Evolutionary conservation across 2,329 filamentous ascomycete genomes (phyloP).

Genomic region (Fusarium sp.): DNA sequence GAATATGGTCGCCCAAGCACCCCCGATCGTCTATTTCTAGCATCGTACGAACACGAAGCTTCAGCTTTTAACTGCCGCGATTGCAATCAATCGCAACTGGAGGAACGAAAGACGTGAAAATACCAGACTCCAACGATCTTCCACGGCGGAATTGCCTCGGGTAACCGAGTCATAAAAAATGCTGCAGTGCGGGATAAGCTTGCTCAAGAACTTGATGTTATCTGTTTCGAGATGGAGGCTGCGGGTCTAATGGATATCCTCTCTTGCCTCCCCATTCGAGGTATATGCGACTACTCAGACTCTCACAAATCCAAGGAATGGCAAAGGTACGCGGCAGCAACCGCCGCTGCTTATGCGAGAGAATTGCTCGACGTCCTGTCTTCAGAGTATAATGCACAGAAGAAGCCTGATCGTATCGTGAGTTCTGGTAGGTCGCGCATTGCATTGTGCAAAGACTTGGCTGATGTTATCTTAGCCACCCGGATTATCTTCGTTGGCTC

Average conservation of each 20-base stretch:
- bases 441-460: no score
- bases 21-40: constrained; percentile 24
- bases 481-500: constrained; percentile 24
- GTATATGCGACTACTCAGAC: constrained; percentile 56
- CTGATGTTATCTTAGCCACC: background rate
- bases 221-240: constrained; percentile 53
- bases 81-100: background rate
- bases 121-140: background rate
- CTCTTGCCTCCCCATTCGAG: constrained; percentile 56
- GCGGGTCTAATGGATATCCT: constrained; percentile 48
- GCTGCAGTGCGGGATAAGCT: constrained; percentile 51
- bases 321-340: background rate
- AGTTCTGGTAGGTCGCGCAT: background rate
- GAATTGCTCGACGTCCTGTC: background rate
- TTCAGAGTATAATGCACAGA: background rate
- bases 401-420: background rate
- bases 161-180: constrained; percentile 57
- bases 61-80: background rate
- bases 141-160: constrained; percentile 48
- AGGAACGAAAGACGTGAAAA: accelerated
- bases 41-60: background rate
- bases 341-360: background rate
- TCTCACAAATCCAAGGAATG: background rate
- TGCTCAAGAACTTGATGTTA: constrained; percentile 4
- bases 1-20: constrained; percentile 4